Evolutionary conservation across 495 filamentous ascomycete genomes (phyloP).

Genomic region (Tuber indicum): DNA sequence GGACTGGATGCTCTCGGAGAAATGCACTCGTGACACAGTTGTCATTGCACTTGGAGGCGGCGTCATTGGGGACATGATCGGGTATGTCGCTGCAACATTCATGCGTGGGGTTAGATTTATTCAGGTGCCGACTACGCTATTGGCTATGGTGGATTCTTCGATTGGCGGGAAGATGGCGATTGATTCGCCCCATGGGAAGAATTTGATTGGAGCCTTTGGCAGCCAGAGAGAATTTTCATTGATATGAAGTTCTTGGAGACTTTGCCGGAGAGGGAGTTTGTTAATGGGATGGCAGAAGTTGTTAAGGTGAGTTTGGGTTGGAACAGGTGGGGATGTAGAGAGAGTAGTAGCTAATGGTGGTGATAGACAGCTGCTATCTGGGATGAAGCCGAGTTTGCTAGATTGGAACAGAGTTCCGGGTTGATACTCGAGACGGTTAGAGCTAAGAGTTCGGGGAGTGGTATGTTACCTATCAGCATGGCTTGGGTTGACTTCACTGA

Average conservation of each 20-base stretch:
- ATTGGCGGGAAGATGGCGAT: conserved; percentile 99
- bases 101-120: conserved; percentile 96
- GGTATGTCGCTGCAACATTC: conserved; percentile 94
- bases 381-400: conserved; percentile 77
- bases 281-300: conserved; percentile 98
- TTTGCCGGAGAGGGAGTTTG: conserved; percentile 83
- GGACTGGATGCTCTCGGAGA: conserved; percentile 89
- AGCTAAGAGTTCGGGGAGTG: conserved; percentile 48
- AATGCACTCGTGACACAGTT: conserved; percentile 90
- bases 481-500: conserved; percentile 15
- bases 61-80: conserved; percentile 96
- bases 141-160: conserved; percentile 97
- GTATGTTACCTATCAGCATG: conserved; percentile 9
- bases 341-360: conserved; percentile 9
- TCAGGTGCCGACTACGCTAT: conserved; percentile 88
- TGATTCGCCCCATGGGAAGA: conserved; percentile 94
- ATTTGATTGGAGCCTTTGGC: conserved; percentile 92
- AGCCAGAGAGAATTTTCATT: conserved; percentile 86
- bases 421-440: conserved; percentile 65
- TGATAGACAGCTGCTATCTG: conserved; percentile 84
- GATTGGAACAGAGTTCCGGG: conserved; percentile 72
- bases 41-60: conserved; percentile 94
- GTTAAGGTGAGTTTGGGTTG: conserved; percentile 55
- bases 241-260: conserved; percentile 90
- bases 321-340: not conserved